These are phyloP conservation scores for Termitomyces eurrhizus DNA, from an alignment of 768 basidiomycete genomes.

Conservation along the genomic window DNA sequence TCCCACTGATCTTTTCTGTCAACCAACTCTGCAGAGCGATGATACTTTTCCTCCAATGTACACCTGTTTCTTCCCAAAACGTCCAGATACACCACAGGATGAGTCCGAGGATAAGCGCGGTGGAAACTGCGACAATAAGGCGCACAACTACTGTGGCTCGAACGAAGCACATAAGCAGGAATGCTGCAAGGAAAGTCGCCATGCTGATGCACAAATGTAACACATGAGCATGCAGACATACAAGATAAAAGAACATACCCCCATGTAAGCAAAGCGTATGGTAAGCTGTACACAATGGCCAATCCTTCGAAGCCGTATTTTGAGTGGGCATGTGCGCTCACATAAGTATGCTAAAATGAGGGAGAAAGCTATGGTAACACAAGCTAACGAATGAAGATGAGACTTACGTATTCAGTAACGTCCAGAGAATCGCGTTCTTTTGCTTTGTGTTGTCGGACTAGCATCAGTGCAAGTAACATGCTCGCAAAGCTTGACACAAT, in stretches of 20 bases:
- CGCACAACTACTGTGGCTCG: not conserved
- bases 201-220: not conserved
- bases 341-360: not conserved
- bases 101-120: not conserved
- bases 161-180: slow-evolving; percentile 4
- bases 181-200: slow-evolving; percentile 2
- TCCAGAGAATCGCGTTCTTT: slow-evolving; percentile 25
- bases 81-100: slow-evolving; percentile 1
- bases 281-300: slow-evolving; percentile 9
- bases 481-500: slow-evolving; percentile 37
- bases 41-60: not conserved
- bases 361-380: not conserved
- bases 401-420: slow-evolving; percentile 4
- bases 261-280: slow-evolving; percentile 9
- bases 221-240: not conserved
- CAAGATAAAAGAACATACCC: not conserved
- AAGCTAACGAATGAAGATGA: not conserved
- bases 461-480: slow-evolving; percentile 40
- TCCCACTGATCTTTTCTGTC: not conserved
- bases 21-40: not conserved
- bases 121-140: not conserved
- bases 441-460: slow-evolving; percentile 38
- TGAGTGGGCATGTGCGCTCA: slow-evolving; percentile 2
- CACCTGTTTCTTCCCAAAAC: slow-evolving; percentile 1
- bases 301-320: slow-evolving; percentile 2